These are phyloP conservation scores for Pseudogymnoascus sp. DNA, from an alignment of 2,329 filamentous ascomycete genomes.

Conservation along the genomic window DNA sequence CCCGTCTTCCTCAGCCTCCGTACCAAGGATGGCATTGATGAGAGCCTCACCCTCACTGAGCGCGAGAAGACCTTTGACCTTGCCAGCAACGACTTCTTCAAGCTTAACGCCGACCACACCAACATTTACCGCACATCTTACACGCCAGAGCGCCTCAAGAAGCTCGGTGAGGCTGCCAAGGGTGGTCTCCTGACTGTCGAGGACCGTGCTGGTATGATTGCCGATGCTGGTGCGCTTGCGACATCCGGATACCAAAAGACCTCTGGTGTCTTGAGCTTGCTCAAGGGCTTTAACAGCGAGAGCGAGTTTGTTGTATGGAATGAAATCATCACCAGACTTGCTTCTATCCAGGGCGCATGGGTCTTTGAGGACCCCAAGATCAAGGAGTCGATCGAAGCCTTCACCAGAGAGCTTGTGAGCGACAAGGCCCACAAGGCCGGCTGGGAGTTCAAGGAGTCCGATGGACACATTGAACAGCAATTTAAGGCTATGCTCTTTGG, in stretches of 20 bases:
- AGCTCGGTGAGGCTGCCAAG: conserved; percentile 82
- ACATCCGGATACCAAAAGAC: conserved; percentile 91
- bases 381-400: conserved; percentile 71
- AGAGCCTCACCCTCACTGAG: conserved; percentile 60
- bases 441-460: conserved; percentile 77
- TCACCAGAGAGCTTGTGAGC: conserved; percentile 71
- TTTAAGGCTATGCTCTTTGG: conserved; percentile 92
- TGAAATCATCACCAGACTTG: conserved; percentile 74
- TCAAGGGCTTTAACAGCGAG: conserved; percentile 81
- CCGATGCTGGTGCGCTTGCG: conserved; percentile 83
- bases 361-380: conserved; percentile 72
- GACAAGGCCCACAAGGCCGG: conserved; percentile 78
- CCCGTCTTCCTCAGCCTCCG: conserved; percentile 84
- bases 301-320: conserved; percentile 92
- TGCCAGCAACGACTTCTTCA: conserved; percentile 80
- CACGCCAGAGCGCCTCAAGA: conserved; percentile 71
- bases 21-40: conserved; percentile 75
- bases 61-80: conserved; percentile 74
- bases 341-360: conserved; percentile 77
- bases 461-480: conserved; percentile 86
- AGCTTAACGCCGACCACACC: conserved; percentile 91
- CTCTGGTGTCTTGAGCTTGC: conserved; percentile 74
- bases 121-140: conserved; percentile 90
- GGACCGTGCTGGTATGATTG: conserved; percentile 90
- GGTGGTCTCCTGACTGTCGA: conserved; percentile 74